A percentile compares a stretch with the other conserved stretches of the same genome.
Conservation (phyloP, 2,329 filamentous ascomycete genomes). For the Paracoccidioides brasiliensis region DNA sequence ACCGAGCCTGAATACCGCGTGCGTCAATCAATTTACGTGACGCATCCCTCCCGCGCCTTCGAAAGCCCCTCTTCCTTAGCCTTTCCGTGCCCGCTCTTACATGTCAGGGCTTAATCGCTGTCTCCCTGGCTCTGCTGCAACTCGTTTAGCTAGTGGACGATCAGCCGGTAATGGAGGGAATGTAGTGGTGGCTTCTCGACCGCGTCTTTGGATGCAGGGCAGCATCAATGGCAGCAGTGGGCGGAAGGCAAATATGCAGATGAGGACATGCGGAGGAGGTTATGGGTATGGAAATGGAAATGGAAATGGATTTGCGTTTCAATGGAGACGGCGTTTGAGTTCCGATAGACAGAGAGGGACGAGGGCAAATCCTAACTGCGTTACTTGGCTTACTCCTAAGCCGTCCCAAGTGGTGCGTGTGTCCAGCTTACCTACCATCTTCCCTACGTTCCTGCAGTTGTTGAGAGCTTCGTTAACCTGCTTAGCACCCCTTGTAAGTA, state of each 20-base stretch:
- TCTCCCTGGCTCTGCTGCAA: neutral
- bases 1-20: too few relatives aligned
- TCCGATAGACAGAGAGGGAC: neutral
- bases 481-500: neutral
- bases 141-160: neutral
- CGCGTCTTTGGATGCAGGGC: neutral
- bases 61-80: neutral
- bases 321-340: neutral
- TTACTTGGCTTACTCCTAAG: neutral
- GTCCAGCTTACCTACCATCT: neutral
- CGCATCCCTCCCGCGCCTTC: neutral
- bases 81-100: neutral
- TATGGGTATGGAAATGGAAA: neutral
- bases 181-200: neutral
- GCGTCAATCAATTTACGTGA: too few relatives aligned
- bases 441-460: neutral
- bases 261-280: neutral
- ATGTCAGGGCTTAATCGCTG: neutral
- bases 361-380: neutral
- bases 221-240: neutral
- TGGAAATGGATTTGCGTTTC: neutral
- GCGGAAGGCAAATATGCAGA: neutral
- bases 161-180: neutral
- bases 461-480: neutral
- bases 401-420: slow-evolving; percentile 1